Evolutionary conservation across 129 eudicot genomes (phyloP).

Genomic region (Flaveria sonorensis): DNA sequence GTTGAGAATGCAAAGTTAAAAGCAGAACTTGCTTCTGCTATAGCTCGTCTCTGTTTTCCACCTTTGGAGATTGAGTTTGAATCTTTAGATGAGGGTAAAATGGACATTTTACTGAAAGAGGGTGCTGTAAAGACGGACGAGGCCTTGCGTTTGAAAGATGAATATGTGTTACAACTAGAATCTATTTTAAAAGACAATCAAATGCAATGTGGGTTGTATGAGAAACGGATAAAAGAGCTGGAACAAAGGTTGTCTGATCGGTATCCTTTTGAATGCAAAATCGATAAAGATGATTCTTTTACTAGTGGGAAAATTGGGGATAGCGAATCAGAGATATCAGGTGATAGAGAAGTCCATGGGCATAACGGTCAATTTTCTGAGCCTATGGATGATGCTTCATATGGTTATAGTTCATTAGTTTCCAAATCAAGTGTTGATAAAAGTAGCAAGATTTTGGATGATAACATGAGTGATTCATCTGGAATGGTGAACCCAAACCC

Average conservation of each 20-base stretch:
- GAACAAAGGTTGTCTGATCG: constrained; percentile 72
- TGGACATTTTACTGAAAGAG: constrained; percentile 55
- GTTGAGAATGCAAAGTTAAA: constrained; percentile 88
- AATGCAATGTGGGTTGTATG: constrained; percentile 71
- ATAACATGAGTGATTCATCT: constrained; percentile 86
- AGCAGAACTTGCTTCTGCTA: constrained; percentile 90
- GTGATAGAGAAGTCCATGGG: constrained; percentile 51
- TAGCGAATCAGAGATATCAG: constrained; percentile 64
- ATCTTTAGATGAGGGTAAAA: constrained; percentile 62
- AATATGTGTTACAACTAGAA: constrained; percentile 61
- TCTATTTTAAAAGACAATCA: constrained; percentile 59
- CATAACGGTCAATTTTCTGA: constrained; percentile 36
- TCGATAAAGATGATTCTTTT: constrained; percentile 45
- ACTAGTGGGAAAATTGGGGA: constrained; percentile 51
- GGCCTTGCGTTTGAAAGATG: constrained; percentile 80
- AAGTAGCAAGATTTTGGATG: constrained; percentile 60
- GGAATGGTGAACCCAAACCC: constrained; percentile 60
- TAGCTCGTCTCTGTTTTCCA: constrained; percentile 63
- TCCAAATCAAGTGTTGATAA: constrained; percentile 47
- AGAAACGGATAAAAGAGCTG: constrained; percentile 80
- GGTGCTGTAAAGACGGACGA: constrained; percentile 79
- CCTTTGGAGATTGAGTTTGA: constrained; percentile 60
- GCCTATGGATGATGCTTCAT: constrained; percentile 78
- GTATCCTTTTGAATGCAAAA: constrained; percentile 38
- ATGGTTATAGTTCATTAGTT: constrained; percentile 47